These are phyloP conservation scores for Tympanopsis confertula DNA, from an alignment of 2,329 filamentous ascomycete genomes.

Conservation along the genomic window DNA sequence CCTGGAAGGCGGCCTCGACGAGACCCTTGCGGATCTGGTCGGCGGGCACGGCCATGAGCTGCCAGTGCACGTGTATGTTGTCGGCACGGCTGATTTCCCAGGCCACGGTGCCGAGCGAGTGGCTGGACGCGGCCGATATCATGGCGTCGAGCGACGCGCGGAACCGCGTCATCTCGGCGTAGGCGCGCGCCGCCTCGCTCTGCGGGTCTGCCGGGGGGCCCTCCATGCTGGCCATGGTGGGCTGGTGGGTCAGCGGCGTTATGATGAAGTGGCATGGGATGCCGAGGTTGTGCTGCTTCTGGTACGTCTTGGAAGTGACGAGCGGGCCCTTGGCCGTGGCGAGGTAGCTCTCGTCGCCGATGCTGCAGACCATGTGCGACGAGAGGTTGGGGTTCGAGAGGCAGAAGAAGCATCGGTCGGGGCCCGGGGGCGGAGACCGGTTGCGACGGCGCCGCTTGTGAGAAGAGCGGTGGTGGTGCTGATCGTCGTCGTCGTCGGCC, in stretches of 20 bases:
- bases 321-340: conserved; percentile 88
- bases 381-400: conserved; percentile 75
- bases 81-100: conserved; percentile 80
- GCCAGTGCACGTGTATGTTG: conserved; percentile 88
- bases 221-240: conserved; percentile 57
- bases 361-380: conserved; percentile 78
- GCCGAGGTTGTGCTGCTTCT: conserved; percentile 41
- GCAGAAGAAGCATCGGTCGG: conserved; percentile 87
- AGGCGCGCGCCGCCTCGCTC: conserved; percentile 46
- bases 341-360: conserved; percentile 77
- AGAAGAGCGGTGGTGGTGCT: conserved; percentile 26
- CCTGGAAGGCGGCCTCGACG: conserved; percentile 78
- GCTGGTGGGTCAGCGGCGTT: conserved; percentile 72
- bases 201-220: conserved; percentile 4
- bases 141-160: conserved; percentile 67
- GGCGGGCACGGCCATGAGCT: conserved; percentile 68
- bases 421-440: conserved; percentile 50
- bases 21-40: conserved; percentile 60
- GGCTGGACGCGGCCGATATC: conserved; percentile 43
- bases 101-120: conserved; percentile 68
- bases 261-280: conserved; percentile 85
- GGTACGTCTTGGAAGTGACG: conserved; percentile 58
- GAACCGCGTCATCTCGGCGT: conserved; percentile 74
- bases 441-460: conserved; percentile 31
- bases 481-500: conserved; percentile 25